Percentiles rank a stretch among this genome's conserved stretches.
Evolutionary conservation across 306 rosid species (phyloP).

Genomic region (Pyrus betulifolia): DNA sequence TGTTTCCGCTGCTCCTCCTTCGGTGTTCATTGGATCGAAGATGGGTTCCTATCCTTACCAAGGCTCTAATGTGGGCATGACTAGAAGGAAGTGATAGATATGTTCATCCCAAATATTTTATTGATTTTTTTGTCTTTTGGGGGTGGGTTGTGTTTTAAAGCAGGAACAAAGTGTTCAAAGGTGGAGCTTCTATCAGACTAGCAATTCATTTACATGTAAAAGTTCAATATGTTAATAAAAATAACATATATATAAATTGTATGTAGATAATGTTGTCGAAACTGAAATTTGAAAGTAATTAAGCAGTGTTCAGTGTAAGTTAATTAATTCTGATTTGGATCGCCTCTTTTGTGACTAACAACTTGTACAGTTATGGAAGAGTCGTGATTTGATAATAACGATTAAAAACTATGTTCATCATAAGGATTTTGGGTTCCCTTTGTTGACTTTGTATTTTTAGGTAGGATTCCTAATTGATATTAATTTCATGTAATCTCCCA

Average conservation of each 20-base stretch:
- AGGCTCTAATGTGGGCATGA: neutral
- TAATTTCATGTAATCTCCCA: no score
- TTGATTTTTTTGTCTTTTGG: neutral
- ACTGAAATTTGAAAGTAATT: neutral
- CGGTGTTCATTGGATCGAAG: neutral
- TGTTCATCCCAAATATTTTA: neutral
- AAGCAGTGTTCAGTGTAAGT: no score
- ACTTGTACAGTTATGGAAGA: neutral
- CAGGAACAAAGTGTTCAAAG: neutral
- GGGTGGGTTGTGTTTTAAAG: neutral
- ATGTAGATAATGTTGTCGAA: neutral
- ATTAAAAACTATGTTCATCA: neutral
- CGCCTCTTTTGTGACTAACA: neutral
- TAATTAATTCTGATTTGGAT: no score
- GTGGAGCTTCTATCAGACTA: neutral
- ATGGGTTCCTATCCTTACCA: conserved; percentile 7
- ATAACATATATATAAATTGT: neutral
- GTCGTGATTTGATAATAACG: neutral
- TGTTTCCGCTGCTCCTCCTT: neutral
- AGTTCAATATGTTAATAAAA: neutral
- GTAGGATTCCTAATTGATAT: no score
- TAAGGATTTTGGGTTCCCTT: neutral
- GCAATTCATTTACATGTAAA: neutral
- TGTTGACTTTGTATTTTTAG: no score
- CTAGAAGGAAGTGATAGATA: neutral